These are phyloP conservation scores for Kazachstania africana DNA, from an alignment of 805 yeast species.

Conservation along the genomic window DNA sequence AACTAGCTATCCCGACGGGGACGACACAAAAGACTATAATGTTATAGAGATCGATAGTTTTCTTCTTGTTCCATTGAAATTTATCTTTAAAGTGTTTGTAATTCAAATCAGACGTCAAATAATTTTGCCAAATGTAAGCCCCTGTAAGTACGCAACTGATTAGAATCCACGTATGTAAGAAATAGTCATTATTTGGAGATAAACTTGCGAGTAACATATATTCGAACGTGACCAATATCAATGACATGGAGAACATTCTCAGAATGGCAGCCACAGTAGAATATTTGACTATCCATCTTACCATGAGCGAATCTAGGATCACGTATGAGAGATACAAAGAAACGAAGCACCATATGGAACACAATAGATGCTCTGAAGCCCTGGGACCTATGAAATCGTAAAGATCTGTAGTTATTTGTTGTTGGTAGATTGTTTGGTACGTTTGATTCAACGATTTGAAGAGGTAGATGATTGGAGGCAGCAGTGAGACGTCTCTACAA, in stretches of 20 bases:
- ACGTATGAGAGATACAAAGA: slow-evolving; percentile 76
- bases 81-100: slow-evolving; percentile 13
- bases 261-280: slow-evolving; percentile 81
- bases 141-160: slow-evolving; percentile 77
- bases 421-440: slow-evolving; percentile 3
- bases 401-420: slow-evolving; percentile 4
- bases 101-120: slow-evolving; percentile 68
- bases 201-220: slow-evolving; percentile 55
- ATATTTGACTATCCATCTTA: slow-evolving; percentile 88
- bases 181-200: slow-evolving; percentile 60
- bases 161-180: slow-evolving; percentile 82
- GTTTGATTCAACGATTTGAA: slow-evolving; percentile 30
- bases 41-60: slow-evolving; percentile 77
- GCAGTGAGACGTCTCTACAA: slow-evolving; percentile 67
- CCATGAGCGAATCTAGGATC: slow-evolving; percentile 79
- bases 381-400: slow-evolving; percentile 43
- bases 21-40: slow-evolving; percentile 94
- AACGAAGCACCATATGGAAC: slow-evolving; percentile 89
- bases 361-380: slow-evolving; percentile 65
- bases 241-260: slow-evolving; percentile 72
- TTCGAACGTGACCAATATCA: slow-evolving; percentile 59
- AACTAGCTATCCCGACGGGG: slow-evolving; percentile 94
- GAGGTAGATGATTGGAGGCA: slow-evolving; percentile 52
- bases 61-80: slow-evolving; percentile 13
- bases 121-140: slow-evolving; percentile 75